Evolutionary conservation across 345 rosid genomes (phyloP), one percentile per base, ranked within the genome.

Genomic region (Acer campestre): DNA sequence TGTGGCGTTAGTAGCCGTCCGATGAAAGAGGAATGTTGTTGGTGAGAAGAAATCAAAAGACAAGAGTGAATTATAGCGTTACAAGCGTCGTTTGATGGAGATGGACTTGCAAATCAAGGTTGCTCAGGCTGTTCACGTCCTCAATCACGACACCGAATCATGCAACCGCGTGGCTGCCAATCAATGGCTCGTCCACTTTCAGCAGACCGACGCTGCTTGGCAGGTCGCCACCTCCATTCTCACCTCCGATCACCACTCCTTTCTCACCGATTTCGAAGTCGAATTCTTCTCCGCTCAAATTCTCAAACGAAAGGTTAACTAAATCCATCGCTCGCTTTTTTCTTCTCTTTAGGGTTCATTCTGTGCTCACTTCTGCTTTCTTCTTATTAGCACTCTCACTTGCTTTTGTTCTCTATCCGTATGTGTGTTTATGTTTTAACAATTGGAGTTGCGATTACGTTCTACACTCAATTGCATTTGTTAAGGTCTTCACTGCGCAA

Each of bases 221-320:
- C 93, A 93, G 75, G 94, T 92, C 65, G 96, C 98, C 82, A 89
- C 90, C 75, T 89, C 97, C 83, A 89, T 95, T 27, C 99, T 95
- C 82, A 89, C 92, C 86, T 87, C 94, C 82, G 86, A 86, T 75
- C 91, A 80, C 29, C 89, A 40, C 10, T 85, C 89, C 68, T 81
- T 86, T 71, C 23, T 84, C 74, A 78, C 95, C 73, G 85, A 82
- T 56, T 88, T 89, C 76, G 98, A 95, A 81, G 91, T 93, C 79
- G 92, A 92, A 77, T 95, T 95, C 88, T 92, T 95, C 77, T 92
- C 98, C 18, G 98, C 98, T 38, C 98, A 95, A 89, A 95, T 95
- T 88, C 98, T 95, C 80, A 91, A 89, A 77, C 89, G 98, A 70
- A 95, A 95, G 97, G 98, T 95, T n/a, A 18, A 4, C 58, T 53